Conservation (phyloP, 805 yeast genomes). For the Millerago galiae region DNA sequence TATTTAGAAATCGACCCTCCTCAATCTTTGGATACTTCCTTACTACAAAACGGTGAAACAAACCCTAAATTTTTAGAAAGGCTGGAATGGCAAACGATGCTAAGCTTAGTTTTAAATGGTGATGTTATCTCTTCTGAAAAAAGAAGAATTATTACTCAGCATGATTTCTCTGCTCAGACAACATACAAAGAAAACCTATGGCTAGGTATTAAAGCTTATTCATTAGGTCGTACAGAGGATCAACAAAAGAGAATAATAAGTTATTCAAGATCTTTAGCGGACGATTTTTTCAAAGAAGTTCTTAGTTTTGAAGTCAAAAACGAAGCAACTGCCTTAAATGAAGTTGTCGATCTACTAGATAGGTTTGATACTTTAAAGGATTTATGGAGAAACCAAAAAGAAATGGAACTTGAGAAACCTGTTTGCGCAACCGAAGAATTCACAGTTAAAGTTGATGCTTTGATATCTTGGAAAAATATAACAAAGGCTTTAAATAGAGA, state of each 20-base stretch:
- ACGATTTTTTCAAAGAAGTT: constrained; percentile 64
- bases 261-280: constrained; percentile 67
- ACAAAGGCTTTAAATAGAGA: constrained; percentile 63
- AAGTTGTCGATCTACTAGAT: constrained; percentile 52
- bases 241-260: constrained; percentile 68
- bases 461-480: constrained; percentile 78
- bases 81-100: constrained; percentile 94
- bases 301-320: constrained; percentile 53
- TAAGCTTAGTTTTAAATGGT: constrained; percentile 84
- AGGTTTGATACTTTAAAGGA: constrained; percentile 62
- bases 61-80: constrained; percentile 55
- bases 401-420: constrained; percentile 77
- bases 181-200: constrained; percentile 69
- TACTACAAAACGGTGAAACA: constrained; percentile 18
- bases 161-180: constrained; percentile 44
- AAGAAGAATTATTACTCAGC: constrained; percentile 56
- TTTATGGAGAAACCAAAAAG: constrained; percentile 72
- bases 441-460: constrained; percentile 59
- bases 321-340: constrained; percentile 36
- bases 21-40: constrained; percentile 16
- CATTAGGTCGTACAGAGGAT: constrained; percentile 70
- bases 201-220: constrained; percentile 81
- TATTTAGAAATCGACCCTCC: constrained; percentile 43
- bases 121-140: constrained; percentile 92
- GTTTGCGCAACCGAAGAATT: constrained; percentile 59